phyloP scores from a whole-genome alignment of 2,329 filamentous ascomycete genomes.

The Aspergillus novoparasiticus region DNA sequence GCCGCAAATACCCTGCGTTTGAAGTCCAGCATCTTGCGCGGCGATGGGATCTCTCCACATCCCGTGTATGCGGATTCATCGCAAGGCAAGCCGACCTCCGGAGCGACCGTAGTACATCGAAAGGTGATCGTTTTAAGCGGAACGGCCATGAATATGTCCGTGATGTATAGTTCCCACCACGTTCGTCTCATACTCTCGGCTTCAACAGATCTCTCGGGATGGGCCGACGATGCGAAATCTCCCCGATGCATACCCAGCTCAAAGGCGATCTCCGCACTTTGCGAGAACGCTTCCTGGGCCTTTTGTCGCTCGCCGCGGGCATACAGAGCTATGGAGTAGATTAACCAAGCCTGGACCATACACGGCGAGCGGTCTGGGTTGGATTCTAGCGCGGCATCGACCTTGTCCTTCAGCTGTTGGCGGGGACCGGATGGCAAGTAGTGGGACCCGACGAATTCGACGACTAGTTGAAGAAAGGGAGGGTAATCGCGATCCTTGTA shows the following conservation, averaged over 20 bases:
- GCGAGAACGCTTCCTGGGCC: constrained; percentile 51
- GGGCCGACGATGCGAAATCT: constrained; percentile 52
- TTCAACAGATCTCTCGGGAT: constrained; percentile 58
- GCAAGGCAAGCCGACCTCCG: constrained; percentile 73
- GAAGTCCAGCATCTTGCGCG: constrained; percentile 57
- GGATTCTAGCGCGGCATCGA: constrained; percentile 26
- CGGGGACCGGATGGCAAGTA: constrained; percentile 43
- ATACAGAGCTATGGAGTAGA: constrained; percentile 40
- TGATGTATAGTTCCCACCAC: constrained; percentile 81
- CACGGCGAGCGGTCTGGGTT: constrained; percentile 27
- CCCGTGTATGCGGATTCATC: constrained; percentile 65
- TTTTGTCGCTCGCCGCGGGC: constrained; percentile 37
- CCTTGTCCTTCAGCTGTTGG: constrained; percentile 29
- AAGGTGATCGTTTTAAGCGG: constrained; percentile 51
- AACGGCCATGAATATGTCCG: constrained; percentile 79
- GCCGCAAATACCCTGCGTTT: constrained; percentile 67
- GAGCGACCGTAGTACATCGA: constrained; percentile 69
- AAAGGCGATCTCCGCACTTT: constrained; percentile 70
- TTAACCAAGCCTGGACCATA: constrained; percentile 41
- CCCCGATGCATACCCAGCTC: constrained; percentile 73
- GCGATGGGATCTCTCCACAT: constrained; percentile 58
- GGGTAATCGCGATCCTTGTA: constrained; percentile 46
- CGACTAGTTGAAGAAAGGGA: constrained; percentile 50
- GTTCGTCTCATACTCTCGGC: constrained; percentile 84
- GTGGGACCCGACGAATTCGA: constrained; percentile 57